Evolutionary conservation across 495 filamentous ascomycete species (phyloP).

Genomic region (Xylaria cubensis): DNA sequence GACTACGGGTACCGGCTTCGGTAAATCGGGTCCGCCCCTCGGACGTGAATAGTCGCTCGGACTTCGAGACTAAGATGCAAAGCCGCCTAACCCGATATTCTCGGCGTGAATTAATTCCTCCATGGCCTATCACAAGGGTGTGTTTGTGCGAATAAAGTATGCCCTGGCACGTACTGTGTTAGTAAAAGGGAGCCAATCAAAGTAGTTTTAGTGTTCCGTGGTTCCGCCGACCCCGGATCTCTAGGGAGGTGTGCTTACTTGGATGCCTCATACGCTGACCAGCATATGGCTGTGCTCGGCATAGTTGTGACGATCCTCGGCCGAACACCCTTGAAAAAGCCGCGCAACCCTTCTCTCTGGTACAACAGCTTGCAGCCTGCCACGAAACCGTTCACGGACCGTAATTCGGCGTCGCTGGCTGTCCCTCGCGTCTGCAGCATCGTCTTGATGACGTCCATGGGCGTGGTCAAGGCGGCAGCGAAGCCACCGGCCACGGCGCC

Average conservation of each 20-base stretch:
- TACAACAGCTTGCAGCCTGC: slow-evolving; percentile 85
- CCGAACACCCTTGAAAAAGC: slow-evolving; percentile 91
- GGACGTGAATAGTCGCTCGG: slow-evolving; percentile 19
- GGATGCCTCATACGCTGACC: slow-evolving; percentile 73
- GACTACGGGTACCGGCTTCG: slow-evolving; percentile 4
- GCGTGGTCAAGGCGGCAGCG: slow-evolving; percentile 91
- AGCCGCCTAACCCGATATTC: neutral
- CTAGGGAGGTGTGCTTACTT: slow-evolving; percentile 50
- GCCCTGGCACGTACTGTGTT: slow-evolving; percentile 49
- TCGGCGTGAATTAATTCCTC: neutral
- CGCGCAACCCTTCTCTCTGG: slow-evolving; percentile 78
- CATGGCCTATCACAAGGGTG: slow-evolving; percentile 23
- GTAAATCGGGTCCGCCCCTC: neutral
- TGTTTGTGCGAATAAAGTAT: slow-evolving; percentile 62
- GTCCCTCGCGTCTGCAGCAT: slow-evolving; percentile 91
- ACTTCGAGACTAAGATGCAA: neutral
- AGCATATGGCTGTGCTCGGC: slow-evolving; percentile 98
- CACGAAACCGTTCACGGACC: slow-evolving; percentile 82
- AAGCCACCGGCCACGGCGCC: slow-evolving; percentile 92
- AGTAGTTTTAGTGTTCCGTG: neutral
- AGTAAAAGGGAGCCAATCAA: slow-evolving; percentile 23
- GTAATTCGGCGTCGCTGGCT: slow-evolving; percentile 78
- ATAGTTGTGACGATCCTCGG: slow-evolving; percentile 95
- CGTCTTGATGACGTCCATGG: slow-evolving; percentile 97
- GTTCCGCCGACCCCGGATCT: neutral